A percentile compares a stretch with the other conserved stretches of the same genome.
phyloP scores from a whole-genome alignment of 305 asterid species.

The Fraxinus xanthoxyloides region DNA sequence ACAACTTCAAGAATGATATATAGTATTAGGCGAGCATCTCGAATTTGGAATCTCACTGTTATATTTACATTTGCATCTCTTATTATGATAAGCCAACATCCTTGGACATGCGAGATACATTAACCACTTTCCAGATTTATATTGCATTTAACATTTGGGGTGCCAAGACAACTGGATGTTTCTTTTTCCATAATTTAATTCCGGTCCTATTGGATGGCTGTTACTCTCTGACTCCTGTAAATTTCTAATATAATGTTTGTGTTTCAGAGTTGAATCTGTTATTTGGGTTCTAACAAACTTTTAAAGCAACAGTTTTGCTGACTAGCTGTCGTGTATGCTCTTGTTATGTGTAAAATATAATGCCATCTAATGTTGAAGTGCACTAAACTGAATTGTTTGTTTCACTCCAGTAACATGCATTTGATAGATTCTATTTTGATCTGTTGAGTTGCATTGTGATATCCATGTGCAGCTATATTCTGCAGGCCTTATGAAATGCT shows the following conservation, averaged over 20 bases:
- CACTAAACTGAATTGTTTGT: constrained; percentile 9
- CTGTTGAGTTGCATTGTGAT: not conserved
- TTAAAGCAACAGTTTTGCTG: constrained; percentile 31
- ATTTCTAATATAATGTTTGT: not conserved
- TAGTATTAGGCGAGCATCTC: constrained; percentile 36
- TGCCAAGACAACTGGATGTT: not conserved
- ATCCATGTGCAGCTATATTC: constrained; percentile 16
- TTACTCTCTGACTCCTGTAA: not conserved
- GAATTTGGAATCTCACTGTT: not conserved
- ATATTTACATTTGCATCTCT: constrained; percentile 8
- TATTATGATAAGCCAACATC: not conserved
- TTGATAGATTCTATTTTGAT: constrained; percentile 8
- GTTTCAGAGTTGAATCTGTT: constrained; percentile 11
- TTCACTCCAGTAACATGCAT: constrained; percentile 3
- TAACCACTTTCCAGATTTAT: not conserved
- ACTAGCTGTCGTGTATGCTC: constrained; percentile 18
- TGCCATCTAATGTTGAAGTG: not conserved
- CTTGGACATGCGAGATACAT: not conserved
- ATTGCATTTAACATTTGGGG: not conserved
- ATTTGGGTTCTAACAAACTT: constrained; percentile 23
- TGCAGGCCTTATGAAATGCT: constrained; percentile 13
- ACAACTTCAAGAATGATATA: constrained; percentile 10
- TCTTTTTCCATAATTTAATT: not conserved
- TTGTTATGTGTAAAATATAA: not conserved
- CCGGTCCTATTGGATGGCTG: not conserved